Conservation (phyloP, 2,329 filamentous ascomycete genomes). For the Colletotrichum trifolii region DNA sequence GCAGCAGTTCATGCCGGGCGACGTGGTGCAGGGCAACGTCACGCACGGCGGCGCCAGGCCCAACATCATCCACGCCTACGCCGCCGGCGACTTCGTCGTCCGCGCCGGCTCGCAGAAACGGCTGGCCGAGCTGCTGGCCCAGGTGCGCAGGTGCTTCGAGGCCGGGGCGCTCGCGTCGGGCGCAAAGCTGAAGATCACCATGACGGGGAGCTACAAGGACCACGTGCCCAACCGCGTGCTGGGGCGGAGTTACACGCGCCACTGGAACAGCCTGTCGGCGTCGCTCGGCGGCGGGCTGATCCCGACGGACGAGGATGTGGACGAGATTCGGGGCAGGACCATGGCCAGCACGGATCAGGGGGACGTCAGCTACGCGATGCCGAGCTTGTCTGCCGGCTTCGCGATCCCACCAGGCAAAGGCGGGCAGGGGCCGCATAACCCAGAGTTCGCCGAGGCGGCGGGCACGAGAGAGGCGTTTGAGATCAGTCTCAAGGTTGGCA, state of each 20-base stretch:
- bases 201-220: slow-evolving; percentile 60
- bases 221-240: slow-evolving; percentile 65
- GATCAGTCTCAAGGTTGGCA: slow-evolving; percentile 39
- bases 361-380: slow-evolving; percentile 67
- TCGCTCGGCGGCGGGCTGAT: slow-evolving; percentile 42
- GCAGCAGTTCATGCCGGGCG: slow-evolving; percentile 65
- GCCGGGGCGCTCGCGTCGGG: slow-evolving; percentile 56
- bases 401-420: slow-evolving; percentile 55
- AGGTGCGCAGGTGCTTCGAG: slow-evolving; percentile 55
- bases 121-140: slow-evolving; percentile 51
- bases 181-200: slow-evolving; percentile 57
- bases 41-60: slow-evolving; percentile 62
- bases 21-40: slow-evolving; percentile 63
- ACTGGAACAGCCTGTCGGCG: slow-evolving; percentile 55
- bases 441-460: slow-evolving; percentile 40
- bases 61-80: slow-evolving; percentile 66
- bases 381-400: slow-evolving; percentile 64
- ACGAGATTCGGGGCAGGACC: slow-evolving; percentile 54
- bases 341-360: slow-evolving; percentile 70
- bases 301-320: slow-evolving; percentile 50
- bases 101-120: slow-evolving; percentile 43
- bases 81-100: slow-evolving; percentile 49
- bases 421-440: slow-evolving; percentile 39
- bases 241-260: slow-evolving; percentile 55
- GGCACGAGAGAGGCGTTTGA: slow-evolving; percentile 39